A percentile compares a stretch with the other conserved stretches of the same genome.
Conservation (phyloP, 148 eudicot species). For the Fagopyrum homotropicum region DNA sequence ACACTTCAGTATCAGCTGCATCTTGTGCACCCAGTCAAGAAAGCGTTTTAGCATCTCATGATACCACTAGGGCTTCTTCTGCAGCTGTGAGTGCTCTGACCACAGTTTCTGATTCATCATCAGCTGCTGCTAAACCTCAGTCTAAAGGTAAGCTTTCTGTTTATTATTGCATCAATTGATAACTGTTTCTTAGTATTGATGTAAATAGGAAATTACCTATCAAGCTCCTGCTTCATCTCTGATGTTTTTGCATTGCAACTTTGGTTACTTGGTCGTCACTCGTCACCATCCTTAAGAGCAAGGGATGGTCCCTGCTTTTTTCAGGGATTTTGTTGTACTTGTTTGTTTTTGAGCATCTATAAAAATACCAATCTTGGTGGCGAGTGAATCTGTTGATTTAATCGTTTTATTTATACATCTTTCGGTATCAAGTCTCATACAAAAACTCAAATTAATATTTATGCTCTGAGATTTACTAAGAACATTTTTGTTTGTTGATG, state of each 20-base stretch:
- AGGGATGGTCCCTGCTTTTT: background rate
- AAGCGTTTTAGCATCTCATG: slow-evolving; percentile 33
- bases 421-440: background rate
- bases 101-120: slow-evolving; percentile 23
- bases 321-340: background rate
- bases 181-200: background rate
- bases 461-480: background rate
- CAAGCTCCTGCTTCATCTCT: background rate
- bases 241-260: background rate
- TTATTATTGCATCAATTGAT: background rate
- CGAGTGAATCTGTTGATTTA: background rate
- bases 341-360: background rate
- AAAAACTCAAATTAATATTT: background rate
- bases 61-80: slow-evolving; percentile 28
- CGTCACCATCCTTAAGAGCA: background rate
- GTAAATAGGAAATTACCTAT: background rate
- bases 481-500: background rate
- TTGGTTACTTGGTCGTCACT: background rate
- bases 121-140: slow-evolving; percentile 39
- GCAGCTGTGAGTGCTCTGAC: slow-evolving; percentile 25
- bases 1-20: slow-evolving; percentile 32
- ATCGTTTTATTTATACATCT: background rate
- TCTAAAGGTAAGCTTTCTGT: background rate
- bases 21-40: slow-evolving; percentile 26
- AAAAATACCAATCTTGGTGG: background rate